Evolutionary conservation across 2,329 filamentous ascomycete genomes (phyloP).

Genomic region (Claviceps maximensis): DNA sequence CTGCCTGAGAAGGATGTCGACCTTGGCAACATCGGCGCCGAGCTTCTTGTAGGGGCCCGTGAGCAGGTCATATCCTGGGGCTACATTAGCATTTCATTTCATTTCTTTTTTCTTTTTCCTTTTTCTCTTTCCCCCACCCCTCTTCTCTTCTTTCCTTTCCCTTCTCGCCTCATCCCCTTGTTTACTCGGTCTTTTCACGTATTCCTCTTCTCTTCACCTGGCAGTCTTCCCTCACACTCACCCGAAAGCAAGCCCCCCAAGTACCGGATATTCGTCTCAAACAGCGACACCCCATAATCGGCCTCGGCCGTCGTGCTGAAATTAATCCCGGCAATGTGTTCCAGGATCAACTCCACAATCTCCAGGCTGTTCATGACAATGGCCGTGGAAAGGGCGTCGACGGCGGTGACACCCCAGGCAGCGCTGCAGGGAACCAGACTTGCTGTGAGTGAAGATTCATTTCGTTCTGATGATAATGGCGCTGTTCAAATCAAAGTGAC

Average conservation of each 20-base stretch:
- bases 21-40: slow-evolving; percentile 27
- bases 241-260: slow-evolving; percentile 68
- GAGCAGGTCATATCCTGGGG: slow-evolving; percentile 53
- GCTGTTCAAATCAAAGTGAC: too few species aligned
- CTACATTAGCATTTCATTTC: background rate
- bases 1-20: slow-evolving; percentile 52
- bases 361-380: slow-evolving; percentile 59
- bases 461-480: background rate
- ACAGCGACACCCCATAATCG: slow-evolving; percentile 53
- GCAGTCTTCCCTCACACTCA: slow-evolving; percentile 13
- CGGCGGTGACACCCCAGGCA: slow-evolving; percentile 71
- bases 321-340: slow-evolving; percentile 57
- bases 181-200: too few species aligned
- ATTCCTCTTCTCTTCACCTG: too few species aligned
- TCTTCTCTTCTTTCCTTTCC: background rate
- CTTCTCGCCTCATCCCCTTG: background rate
- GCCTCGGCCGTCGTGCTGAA: slow-evolving; percentile 42
- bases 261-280: slow-evolving; percentile 86
- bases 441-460: too few species aligned
- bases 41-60: slow-evolving; percentile 48
- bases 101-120: background rate
- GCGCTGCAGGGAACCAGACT: slow-evolving; percentile 37
- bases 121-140: background rate
- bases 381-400: slow-evolving; percentile 71
- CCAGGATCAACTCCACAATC: slow-evolving; percentile 57